Evolutionary conservation across 2,329 filamentous ascomycete species (phyloP).

Genomic region (Ophiocordyceps camponoti-saundersi): DNA sequence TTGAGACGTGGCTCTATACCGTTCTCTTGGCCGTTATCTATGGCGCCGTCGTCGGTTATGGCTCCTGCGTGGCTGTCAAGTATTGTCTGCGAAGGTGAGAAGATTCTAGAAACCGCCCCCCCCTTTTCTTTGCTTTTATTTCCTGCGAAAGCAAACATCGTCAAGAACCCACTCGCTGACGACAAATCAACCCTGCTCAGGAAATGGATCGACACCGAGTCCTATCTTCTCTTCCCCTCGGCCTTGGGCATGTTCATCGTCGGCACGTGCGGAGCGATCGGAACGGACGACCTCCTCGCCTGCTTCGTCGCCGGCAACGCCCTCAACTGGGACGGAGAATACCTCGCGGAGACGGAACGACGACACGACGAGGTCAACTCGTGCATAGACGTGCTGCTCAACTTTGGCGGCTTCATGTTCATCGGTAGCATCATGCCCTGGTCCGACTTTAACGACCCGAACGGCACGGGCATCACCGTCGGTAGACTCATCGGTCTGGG

Average conservation of each 20-base stretch:
- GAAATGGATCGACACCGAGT: constrained; percentile 38
- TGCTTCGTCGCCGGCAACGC: constrained; percentile 42
- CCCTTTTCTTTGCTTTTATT: no score
- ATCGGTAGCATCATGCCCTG: constrained; percentile 39
- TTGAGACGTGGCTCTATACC: constrained; percentile 44
- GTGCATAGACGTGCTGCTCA: constrained; percentile 38
- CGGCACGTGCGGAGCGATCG: constrained; percentile 38
- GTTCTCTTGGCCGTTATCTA: constrained; percentile 35
- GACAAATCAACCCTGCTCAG: constrained; percentile 8
- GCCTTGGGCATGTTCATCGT: constrained; percentile 38
- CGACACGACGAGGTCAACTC: constrained; percentile 45
- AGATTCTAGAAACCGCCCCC: no score
- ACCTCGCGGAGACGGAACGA: constrained; percentile 33
- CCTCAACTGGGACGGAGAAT: constrained; percentile 46
- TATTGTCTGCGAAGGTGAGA: constrained; percentile 18
- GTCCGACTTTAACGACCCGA: constrained; percentile 33
- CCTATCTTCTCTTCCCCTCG: constrained; percentile 33
- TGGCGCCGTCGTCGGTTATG: constrained; percentile 31
- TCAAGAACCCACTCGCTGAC: not conserved
- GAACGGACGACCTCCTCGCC: constrained; percentile 41
- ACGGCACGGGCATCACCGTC: constrained; percentile 33
- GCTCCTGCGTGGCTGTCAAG: constrained; percentile 27
- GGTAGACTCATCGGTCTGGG: constrained; percentile 32
- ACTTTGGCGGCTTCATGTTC: constrained; percentile 44
- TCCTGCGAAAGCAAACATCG: not conserved